Evolutionary conservation across 352 stramenopile species (phyloP), one percentile per base, ranked within the genome.

Genomic region (Phytophthora fragariae): DNA sequence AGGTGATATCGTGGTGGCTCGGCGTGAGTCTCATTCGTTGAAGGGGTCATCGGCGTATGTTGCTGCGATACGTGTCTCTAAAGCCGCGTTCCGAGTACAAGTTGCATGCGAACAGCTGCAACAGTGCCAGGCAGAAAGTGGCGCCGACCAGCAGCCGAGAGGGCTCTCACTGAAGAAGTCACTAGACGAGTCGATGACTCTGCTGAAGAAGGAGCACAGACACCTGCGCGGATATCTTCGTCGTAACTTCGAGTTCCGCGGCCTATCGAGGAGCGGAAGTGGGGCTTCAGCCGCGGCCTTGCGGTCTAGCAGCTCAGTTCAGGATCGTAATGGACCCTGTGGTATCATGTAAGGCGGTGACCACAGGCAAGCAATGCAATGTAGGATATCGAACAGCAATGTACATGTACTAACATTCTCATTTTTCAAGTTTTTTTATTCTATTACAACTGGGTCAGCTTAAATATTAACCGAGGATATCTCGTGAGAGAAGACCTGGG

Each of bases 31-130:
- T 9, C 89, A 96, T 73, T 94, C 89, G 12, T 70, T 96, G 11
- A 96, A 96, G 57, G 89, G 89, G 2, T 93, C 87, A 3, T 93
- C 89, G 2, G 86, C 89, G 24, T 96, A 96, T 55, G 89, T 91
- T 0, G 89, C 89, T 15, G 89, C 89, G 3, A 79, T 92, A 11
- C 83, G 89, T 1, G 81, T 96, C 29, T 94, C 87, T n/a, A 94
- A 92, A 66, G 78, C 85, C 3, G 87, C 89, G 7, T 96, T 91
- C 82, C 89, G 89, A 19, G 86, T 94, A 4, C 89, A 96, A 76
- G 67, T 93, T 27, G 84, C 86, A 1, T 92, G 83, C 33, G 89
- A 96, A n/a, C 81, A 83, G 12, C 49, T 92, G 9, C 64, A 91
- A n/a, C 79, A 86, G 19, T 73, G 56, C 11, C 66, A 90, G 69